A percentile compares a stretch with the other conserved stretches of the same genome.
Evolutionary conservation across 345 rosid genomes (phyloP).

Genomic region (Raphanus sativus): DNA sequence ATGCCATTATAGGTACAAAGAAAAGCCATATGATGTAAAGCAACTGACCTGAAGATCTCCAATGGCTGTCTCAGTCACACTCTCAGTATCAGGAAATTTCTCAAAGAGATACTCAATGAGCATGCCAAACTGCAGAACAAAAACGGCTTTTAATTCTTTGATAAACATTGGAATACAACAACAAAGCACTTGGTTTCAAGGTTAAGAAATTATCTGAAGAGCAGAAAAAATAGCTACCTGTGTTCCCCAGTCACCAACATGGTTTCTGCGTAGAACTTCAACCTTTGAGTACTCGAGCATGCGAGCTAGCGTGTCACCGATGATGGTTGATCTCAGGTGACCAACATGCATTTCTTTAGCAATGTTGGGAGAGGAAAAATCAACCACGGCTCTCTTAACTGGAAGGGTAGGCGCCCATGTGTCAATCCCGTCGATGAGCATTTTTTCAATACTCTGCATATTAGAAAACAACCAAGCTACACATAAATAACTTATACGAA

Average conservation of each 20-base stretch:
- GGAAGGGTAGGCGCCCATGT: conserved; percentile 77
- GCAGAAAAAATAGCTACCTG: conserved; percentile 59
- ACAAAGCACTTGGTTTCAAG: neutral
- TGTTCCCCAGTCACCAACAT: conserved; percentile 99
- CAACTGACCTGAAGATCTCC: conserved; percentile 88
- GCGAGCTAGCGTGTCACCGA: conserved; percentile 92
- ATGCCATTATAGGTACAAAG: neutral
- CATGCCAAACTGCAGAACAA: conserved; percentile 87
- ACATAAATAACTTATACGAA: neutral
- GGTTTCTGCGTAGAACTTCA: conserved; percentile 91
- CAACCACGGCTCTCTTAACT: conserved; percentile 80
- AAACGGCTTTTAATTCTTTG: neutral
- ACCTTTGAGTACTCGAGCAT: conserved; percentile 91
- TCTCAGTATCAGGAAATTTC: conserved; percentile 65
- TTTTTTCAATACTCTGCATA: conserved; percentile 71
- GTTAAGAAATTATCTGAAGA: conserved; percentile 9
- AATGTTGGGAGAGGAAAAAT: conserved; percentile 98
- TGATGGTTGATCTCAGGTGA: conserved; percentile 91
- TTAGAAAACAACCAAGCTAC: conserved; percentile 22
- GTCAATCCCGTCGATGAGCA: conserved; percentile 80
- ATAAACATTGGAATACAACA: conserved; percentile 3
- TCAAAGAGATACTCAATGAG: conserved; percentile 89
- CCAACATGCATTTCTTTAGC: conserved; percentile 99
- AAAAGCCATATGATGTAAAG: conserved; percentile 18
- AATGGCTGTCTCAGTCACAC: conserved; percentile 68